phyloP scores from a whole-genome alignment of 176 grass and related monocot genomes.

The Eremochloa ophiuroides region DNA sequence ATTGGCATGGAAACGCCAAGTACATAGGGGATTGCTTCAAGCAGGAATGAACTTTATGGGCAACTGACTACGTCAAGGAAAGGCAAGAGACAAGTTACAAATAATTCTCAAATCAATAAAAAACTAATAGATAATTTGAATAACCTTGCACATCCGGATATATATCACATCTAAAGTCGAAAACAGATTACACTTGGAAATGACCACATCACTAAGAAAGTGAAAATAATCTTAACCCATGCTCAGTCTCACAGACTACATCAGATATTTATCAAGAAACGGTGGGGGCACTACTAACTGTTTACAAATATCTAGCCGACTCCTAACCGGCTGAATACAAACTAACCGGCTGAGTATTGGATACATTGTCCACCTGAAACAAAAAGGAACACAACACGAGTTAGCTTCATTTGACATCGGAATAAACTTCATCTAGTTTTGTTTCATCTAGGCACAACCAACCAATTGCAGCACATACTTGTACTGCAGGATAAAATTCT shows the following conservation, averaged over 20 bases:
- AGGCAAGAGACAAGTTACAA: neutral
- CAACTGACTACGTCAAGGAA: neutral
- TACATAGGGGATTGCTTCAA: neutral
- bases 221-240: neutral
- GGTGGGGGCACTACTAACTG: neutral
- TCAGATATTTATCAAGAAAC: neutral
- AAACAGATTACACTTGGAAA: neutral
- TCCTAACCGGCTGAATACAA: neutral
- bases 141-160: neutral
- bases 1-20: neutral
- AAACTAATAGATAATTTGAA: neutral
- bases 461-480: neutral
- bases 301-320: neutral
- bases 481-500: neutral
- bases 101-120: neutral
- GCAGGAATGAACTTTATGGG: neutral
- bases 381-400: neutral
- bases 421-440: neutral
- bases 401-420: neutral
- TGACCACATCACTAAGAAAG: neutral
- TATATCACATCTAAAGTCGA: neutral
- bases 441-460: neutral
- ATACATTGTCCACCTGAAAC: conserved; percentile 26
- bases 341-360: conserved; percentile 14
- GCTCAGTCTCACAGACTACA: neutral